Evolutionary conservation across 2,329 filamentous ascomycete genomes (phyloP).

Genomic region (Trichothecium sympodiale): DNA sequence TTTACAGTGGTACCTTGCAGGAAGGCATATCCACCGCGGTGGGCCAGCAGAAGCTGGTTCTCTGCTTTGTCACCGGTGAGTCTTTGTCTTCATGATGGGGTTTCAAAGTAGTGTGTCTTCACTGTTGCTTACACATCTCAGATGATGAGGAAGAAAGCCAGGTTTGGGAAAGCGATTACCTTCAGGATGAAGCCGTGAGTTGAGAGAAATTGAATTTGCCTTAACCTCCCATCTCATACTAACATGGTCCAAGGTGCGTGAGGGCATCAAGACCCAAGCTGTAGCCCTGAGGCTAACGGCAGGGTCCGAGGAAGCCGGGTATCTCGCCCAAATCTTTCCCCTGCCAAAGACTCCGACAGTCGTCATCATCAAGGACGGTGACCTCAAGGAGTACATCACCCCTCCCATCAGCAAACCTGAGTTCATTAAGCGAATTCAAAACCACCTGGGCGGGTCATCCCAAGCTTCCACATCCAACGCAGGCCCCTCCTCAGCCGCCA

Average conservation of each 20-base stretch:
- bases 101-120: too few relatives aligned
- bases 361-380: constrained; percentile 68
- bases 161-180: constrained; percentile 62
- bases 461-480: constrained; percentile 7
- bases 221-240: neutral
- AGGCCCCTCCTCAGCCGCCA: constrained; percentile 4
- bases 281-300: constrained; percentile 60
- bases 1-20: constrained; percentile 70
- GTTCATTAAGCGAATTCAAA: constrained; percentile 39
- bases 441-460: constrained; percentile 18
- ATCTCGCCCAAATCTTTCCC: constrained; percentile 72
- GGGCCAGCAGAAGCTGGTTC: constrained; percentile 62
- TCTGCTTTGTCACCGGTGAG: constrained; percentile 76
- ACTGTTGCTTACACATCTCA: constrained; percentile 22
- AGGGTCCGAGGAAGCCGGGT: constrained; percentile 70
- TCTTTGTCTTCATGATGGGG: too few relatives aligned
- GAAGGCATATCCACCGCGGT: constrained; percentile 71
- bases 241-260: too few relatives aligned
- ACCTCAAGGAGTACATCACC: constrained; percentile 66
- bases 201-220: too few relatives aligned
- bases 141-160: constrained; percentile 60
- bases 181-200: constrained; percentile 44
- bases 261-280: constrained; percentile 48
- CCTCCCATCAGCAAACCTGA: constrained; percentile 53
- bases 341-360: constrained; percentile 69